phyloP scores from a whole-genome alignment of 1,139 yeast genomes.

The Blastobotrys arbuscula region DNA sequence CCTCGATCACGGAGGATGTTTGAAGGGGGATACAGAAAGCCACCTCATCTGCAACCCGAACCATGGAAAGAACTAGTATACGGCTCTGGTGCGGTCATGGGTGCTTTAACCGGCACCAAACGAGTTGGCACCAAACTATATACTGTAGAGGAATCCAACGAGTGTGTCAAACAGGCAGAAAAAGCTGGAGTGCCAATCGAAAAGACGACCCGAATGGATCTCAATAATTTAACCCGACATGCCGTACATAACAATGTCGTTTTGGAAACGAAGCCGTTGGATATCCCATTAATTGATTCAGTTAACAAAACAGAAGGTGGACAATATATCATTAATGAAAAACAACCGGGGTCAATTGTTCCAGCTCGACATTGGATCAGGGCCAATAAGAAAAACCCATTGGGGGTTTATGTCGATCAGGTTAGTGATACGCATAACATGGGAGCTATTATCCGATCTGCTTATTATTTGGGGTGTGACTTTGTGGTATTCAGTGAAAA shows the following conservation, averaged over 20 bases:
- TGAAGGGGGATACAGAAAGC: not conserved
- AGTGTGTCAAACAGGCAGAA: constrained; percentile 38
- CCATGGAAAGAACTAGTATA: constrained; percentile 64
- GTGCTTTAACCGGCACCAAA: constrained; percentile 57
- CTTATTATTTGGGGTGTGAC: constrained; percentile 81
- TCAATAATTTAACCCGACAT: constrained; percentile 56
- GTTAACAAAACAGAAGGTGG: not conserved
- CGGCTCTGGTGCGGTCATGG: constrained; percentile 71
- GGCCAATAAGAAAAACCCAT: constrained; percentile 42
- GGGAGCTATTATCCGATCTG: constrained; percentile 81
- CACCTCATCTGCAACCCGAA: constrained; percentile 15
- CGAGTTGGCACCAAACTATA: constrained; percentile 45
- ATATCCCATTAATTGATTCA: constrained; percentile 37
- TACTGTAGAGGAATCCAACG: constrained; percentile 32
- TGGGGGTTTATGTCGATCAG: constrained; percentile 76
- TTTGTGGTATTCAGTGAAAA: constrained; percentile 65
- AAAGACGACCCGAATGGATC: constrained; percentile 42
- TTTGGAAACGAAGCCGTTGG: constrained; percentile 58
- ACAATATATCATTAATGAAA: not conserved
- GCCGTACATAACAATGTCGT: constrained; percentile 84
- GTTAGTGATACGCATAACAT: constrained; percentile 86
- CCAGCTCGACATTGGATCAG: constrained; percentile 11
- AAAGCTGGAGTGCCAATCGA: constrained; percentile 10
- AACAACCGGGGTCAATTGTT: not conserved
- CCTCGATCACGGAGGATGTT: not conserved